Conservation (phyloP, 1,139 yeast genomes). For the Nakaseomyces kungkrabaensis region DNA sequence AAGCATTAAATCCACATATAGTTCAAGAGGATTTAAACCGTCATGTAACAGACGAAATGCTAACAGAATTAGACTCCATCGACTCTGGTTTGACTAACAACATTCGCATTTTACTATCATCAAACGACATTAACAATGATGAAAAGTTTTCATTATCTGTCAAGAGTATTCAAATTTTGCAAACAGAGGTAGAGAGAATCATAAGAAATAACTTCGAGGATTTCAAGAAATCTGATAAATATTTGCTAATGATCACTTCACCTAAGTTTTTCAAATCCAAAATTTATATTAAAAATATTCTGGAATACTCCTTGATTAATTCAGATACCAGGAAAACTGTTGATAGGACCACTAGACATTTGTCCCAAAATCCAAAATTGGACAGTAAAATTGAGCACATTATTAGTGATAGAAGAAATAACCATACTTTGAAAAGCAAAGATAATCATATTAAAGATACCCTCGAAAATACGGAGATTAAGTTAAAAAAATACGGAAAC, state of each 20-base stretch:
- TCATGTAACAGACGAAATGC: background rate
- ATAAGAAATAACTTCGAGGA: conserved; percentile 47
- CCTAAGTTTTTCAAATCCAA: conserved; percentile 13
- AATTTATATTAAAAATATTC: conserved; percentile 11
- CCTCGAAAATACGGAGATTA: background rate
- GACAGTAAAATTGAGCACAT: background rate
- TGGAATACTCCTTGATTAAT: background rate
- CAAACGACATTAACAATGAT: conserved; percentile 3
- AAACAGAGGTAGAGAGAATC: conserved; percentile 39
- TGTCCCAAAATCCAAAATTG: background rate
- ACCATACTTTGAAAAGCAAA: background rate
- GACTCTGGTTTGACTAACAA: conserved; percentile 15
- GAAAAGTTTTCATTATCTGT: conserved; percentile 37
- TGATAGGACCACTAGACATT: background rate
- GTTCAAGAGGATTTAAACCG: background rate
- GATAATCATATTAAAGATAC: background rate
- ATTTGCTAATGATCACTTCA: conserved; percentile 32
- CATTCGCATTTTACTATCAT: conserved; percentile 8
- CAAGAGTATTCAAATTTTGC: conserved; percentile 46
- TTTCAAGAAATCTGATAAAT: conserved; percentile 46
- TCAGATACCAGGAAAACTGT: background rate
- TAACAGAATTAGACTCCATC: conserved; percentile 10
- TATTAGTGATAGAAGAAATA: conserved; percentile 1
- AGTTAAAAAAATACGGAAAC: background rate
- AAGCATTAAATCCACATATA: background rate